Base-by-base conservation (phyloP, 257 asterid species). In the Primulina huaijiensis region DNA sequence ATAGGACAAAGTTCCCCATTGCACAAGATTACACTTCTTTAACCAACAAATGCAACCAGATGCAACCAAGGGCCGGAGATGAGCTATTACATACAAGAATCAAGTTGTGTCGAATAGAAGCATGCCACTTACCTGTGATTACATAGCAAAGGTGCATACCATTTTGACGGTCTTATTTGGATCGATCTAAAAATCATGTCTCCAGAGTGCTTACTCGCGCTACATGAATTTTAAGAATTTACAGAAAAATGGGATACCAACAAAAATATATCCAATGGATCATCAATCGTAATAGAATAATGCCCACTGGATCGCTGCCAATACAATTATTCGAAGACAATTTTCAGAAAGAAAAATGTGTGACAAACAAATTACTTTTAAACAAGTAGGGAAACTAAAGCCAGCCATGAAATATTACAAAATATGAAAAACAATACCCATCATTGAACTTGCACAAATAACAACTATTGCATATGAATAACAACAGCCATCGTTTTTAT, bases 11-110 rank as follows among this genome's bases (percentile, higher is more conserved):
- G 21, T 31, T 50, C 10, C 10, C 71, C 74, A 60, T 64, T 43
- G 60, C 27, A 56, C 21, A 10, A 63, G 63, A 56, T 20, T 67
- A 23, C 37, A 30, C 77, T 17, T 23, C 63, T 72, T 38, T 37
- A 9, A 72, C 59, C 64, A 23, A 31, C 40, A 21, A 38, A 17
- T 25, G n/a, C 20, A 58, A 72, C 7, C 62, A 21, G 52, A 17
- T 25, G n/a, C 20, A 58, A 72, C 7, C 62, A 71, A 60, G 62
- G 64, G 46, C 40, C 50, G 34, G 31, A 50, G 55, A 50, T 16
- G 62, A 73, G 64, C 61, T 57, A 65, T 55, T 29, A 46, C 64
- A 63, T 50, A 64, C 75, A 40, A 17, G 34, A 38, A 53, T 20
- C 19, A 11, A 69, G n/a, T 14, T 27, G 43, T 19, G 7, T 37